Evolutionary conservation across 805 yeast species (phyloP).

Genomic region (Wickerhamiella kurtzmanii): DNA sequence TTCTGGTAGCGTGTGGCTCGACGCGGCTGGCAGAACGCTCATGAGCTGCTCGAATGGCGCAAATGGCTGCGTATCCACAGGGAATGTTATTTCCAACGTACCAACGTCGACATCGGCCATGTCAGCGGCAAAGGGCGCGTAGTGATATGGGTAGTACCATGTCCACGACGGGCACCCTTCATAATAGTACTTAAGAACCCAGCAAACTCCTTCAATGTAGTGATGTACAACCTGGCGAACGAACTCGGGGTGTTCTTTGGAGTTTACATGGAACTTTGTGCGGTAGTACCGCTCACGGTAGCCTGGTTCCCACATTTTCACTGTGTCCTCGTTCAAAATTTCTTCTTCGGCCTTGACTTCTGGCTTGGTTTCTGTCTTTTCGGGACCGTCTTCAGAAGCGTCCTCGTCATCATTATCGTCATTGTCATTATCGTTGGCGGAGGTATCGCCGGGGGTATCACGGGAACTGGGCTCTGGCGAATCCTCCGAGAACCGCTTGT

Average conservation of each 20-base stretch:
- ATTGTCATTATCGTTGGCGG: slow-evolving; percentile 8
- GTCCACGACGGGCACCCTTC: slow-evolving; percentile 99
- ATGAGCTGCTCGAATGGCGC: slow-evolving; percentile 89
- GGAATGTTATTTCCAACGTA: slow-evolving; percentile 43
- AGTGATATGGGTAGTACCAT: slow-evolving; percentile 95
- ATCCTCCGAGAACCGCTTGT: slow-evolving; percentile 20
- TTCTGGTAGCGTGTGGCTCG: slow-evolving; percentile 63
- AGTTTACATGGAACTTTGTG: slow-evolving; percentile 48
- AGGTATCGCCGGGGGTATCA: slow-evolving; percentile 11
- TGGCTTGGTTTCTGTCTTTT: slow-evolving; percentile 6
- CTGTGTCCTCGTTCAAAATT: slow-evolving; percentile 30
- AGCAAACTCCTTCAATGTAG: slow-evolving; percentile 90
- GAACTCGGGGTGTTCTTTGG: slow-evolving; percentile 37
- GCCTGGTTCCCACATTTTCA: slow-evolving; percentile 77
- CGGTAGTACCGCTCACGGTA: slow-evolving; percentile 70
- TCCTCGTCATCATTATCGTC: slow-evolving; percentile 13
- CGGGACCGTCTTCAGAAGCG: not conserved
- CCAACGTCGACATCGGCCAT: slow-evolving; percentile 38
- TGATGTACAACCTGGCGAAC: slow-evolving; percentile 50
- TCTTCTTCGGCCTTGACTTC: slow-evolving; percentile 18
- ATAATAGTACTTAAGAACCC: slow-evolving; percentile 87
- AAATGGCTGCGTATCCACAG: slow-evolving; percentile 58
- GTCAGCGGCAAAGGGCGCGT: slow-evolving; percentile 95
- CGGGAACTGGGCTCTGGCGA: not conserved
- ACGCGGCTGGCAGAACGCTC: slow-evolving; percentile 95